phyloP scores from a whole-genome alignment of 768 basidiomycete species.

The Amanita rubescens region DNA sequence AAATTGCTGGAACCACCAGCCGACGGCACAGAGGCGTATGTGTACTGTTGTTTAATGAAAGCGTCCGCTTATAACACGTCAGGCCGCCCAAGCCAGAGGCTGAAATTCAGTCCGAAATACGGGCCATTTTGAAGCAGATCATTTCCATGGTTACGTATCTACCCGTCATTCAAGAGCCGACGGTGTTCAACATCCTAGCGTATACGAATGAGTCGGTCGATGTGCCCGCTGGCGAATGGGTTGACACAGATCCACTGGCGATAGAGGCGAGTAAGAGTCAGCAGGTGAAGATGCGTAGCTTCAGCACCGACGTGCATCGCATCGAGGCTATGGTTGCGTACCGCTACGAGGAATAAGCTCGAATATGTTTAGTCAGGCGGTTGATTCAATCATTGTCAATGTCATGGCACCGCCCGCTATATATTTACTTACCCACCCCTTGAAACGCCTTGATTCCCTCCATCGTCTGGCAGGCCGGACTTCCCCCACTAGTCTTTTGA shows the following conservation, averaged over 20 bases:
- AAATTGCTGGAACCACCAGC: constrained; percentile 65
- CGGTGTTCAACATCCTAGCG: constrained; percentile 95
- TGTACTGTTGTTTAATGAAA: constrained; percentile 9
- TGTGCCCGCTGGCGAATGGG: constrained; percentile 90
- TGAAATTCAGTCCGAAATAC: constrained; percentile 95
- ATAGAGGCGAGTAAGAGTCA: constrained; percentile 93
- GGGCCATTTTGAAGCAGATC: constrained; percentile 97
- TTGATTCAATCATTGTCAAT: too few species aligned
- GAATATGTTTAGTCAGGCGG: not conserved
- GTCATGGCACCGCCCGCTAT: constrained; percentile 22
- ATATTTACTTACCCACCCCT: constrained; percentile 16
- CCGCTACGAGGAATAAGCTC: constrained; percentile 67
- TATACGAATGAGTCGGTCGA: constrained; percentile 92
- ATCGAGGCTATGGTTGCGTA: constrained; percentile 99
- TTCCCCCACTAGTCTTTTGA: constrained; percentile 19
- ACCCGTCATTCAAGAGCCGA: constrained; percentile 90
- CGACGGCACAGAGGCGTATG: constrained; percentile 45
- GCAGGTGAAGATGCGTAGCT: constrained; percentile 90
- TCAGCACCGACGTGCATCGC: constrained; percentile 96
- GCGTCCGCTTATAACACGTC: constrained; percentile 29
- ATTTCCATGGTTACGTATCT: constrained; percentile 95
- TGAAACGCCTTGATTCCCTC: constrained; percentile 15
- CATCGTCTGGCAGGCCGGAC: constrained; percentile 50
- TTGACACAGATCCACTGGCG: constrained; percentile 86
- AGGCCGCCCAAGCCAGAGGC: constrained; percentile 57